Evolutionary conservation across 2,329 filamentous ascomycete genomes (phyloP), one percentile per base, ranked within the genome.

Genomic region (Ophiosphaerella narmari): DNA sequence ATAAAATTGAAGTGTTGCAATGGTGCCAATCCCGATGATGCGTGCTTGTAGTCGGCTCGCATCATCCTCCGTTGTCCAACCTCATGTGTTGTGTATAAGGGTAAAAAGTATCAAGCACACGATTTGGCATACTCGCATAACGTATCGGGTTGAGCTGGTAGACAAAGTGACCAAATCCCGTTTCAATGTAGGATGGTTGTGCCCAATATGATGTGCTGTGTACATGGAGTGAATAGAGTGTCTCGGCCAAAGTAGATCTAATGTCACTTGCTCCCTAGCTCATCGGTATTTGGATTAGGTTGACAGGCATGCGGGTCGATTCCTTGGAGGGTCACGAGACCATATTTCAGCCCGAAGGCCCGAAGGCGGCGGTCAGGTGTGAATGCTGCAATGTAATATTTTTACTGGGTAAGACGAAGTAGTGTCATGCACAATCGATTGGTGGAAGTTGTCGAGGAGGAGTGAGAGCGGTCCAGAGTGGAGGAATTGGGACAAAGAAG

Each of bases 41-140:
- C 35, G 43, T 54, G 35, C 46, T 55, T 37, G 36, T 41, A 43
- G 43, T 48, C 34, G 53, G 45, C 48, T 54, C 48, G 54, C 64
- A 59, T 66, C 62, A 71, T 67, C 60, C 63, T 63, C 65, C 62
- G 59, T 60, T 61, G 44, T 61, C 59, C 59, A 62, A 47, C 51
- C 60, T 65, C 54, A 62, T 65, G 62, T 65, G 62, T 52, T 59
- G 60, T 59, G 55, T 65, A 54, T 52, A 61, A 49, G 46, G 47
- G 24, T 50, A 59, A 45, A 55, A 43, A 39, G 41, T 36, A 46
- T 21, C 48, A 52, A 51, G 47, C 26, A 57, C 36, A 56, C 59
- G 54, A 62, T 38, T 50, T 57, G 59, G 59, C 68, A 72, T 72
- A 51, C 51, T 71, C 62, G 63, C 60, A 53, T 46, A 46, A 43